These are phyloP conservation scores for Leptographium wingfieldii DNA, from an alignment of 2,329 filamentous ascomycete genomes.

Conservation along the genomic window DNA sequence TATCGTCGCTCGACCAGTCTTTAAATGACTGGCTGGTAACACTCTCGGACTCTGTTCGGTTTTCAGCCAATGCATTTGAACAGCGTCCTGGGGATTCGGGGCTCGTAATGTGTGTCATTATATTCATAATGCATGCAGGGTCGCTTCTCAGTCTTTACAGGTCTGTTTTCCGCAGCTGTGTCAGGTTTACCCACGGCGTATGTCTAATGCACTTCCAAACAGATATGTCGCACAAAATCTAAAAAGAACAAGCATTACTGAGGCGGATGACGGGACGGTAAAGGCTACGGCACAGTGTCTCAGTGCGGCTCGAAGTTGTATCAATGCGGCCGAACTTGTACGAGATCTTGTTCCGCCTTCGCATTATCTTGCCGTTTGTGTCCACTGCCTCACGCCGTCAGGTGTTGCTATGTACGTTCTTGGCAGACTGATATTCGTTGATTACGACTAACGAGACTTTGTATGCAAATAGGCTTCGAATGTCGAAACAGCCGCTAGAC, in stretches of 20 bases:
- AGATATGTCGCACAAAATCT: no score
- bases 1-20: conserved; percentile 9
- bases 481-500: conserved; percentile 7
- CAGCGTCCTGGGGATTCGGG: conserved; percentile 7
- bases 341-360: conserved; percentile 16
- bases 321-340: conserved; percentile 16
- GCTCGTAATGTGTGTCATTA: conserved; percentile 18
- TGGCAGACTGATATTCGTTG: no score
- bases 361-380: conserved; percentile 17
- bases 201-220: no score
- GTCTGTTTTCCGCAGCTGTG: neutral
- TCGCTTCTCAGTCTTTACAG: conserved; percentile 16
- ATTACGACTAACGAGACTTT: no score
- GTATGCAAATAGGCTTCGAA: conserved; percentile 9
- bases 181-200: no score
- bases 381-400: conserved; percentile 17
- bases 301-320: conserved; percentile 16
- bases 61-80: conserved; percentile 14
- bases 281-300: conserved; percentile 15
- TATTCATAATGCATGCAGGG: conserved; percentile 18
- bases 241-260: no score
- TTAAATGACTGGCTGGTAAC: conserved; percentile 13
- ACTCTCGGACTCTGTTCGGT: conserved; percentile 16
- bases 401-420: conserved; percentile 16
- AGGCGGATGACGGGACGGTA: neutral